phyloP scores from a whole-genome alignment of 2,329 filamentous ascomycete genomes.

The Alternaria sp. region DNA sequence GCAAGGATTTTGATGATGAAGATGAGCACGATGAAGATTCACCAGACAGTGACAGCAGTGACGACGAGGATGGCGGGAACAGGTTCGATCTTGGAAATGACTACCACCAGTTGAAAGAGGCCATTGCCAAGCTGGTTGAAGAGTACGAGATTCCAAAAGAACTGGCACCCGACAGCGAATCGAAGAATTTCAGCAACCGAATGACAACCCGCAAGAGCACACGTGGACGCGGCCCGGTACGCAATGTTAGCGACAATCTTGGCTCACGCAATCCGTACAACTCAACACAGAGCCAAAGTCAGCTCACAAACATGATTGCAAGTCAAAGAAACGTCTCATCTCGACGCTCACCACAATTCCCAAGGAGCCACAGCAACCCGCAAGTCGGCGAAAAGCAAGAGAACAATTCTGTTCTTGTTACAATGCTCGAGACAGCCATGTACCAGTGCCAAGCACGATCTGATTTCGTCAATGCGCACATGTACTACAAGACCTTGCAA shows the following conservation, averaged over 20 bases:
- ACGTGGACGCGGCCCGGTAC: slow-evolving; percentile 37
- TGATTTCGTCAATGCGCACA: slow-evolving; percentile 83
- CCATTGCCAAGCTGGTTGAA: slow-evolving; percentile 80
- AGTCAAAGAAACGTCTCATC: slow-evolving; percentile 47
- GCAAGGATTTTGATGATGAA: slow-evolving; percentile 72
- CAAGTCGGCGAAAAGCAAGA: slow-evolving; percentile 42
- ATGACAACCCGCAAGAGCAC: slow-evolving; percentile 60
- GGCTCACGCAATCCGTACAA: slow-evolving; percentile 64
- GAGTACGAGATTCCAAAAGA: slow-evolving; percentile 82
- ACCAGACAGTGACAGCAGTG: slow-evolving; percentile 60
- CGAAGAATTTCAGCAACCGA: slow-evolving; percentile 75
- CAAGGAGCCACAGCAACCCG: slow-evolving; percentile 54
- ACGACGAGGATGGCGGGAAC: slow-evolving; percentile 55
- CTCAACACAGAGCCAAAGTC: slow-evolving; percentile 41
- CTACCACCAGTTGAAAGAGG: slow-evolving; percentile 81
- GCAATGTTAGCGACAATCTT: slow-evolving; percentile 41
- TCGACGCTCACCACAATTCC: slow-evolving; percentile 50
- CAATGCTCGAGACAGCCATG: slow-evolving; percentile 80
- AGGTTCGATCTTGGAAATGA: slow-evolving; percentile 74
- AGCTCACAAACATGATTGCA: slow-evolving; percentile 51
- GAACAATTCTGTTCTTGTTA: slow-evolving; percentile 66
- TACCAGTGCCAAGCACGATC: slow-evolving; percentile 79
- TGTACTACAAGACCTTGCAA: slow-evolving; percentile 84
- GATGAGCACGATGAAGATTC: slow-evolving; percentile 70
- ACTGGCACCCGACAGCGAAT: slow-evolving; percentile 66